These are phyloP conservation scores for Tephrocybe sp. DNA, from an alignment of 768 basidiomycete genomes.

Conservation along the genomic window DNA sequence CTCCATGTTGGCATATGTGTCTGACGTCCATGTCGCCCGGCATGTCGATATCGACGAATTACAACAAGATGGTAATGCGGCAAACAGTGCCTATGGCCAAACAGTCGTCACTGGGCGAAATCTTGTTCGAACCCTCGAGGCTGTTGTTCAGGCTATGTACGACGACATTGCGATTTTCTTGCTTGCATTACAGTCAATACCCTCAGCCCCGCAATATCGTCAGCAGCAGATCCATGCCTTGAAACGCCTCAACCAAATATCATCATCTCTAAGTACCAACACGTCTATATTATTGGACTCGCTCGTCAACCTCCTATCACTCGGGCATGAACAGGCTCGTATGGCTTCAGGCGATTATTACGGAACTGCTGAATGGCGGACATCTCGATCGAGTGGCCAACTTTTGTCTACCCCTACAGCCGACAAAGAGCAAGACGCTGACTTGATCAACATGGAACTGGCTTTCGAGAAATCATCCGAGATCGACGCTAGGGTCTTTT, in stretches of 20 bases:
- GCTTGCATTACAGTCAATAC: constrained; percentile 51
- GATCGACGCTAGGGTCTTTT: not conserved
- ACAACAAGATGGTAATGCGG: constrained; percentile 41
- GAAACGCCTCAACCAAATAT: constrained; percentile 48
- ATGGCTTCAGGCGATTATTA: constrained; percentile 67
- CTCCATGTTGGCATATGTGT: constrained; percentile 53
- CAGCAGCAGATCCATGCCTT: constrained; percentile 31
- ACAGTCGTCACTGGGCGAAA: constrained; percentile 66
- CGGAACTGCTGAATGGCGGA: constrained; percentile 73
- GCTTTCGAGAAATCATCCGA: constrained; percentile 26
- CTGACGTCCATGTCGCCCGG: constrained; percentile 74
- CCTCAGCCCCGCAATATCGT: constrained; percentile 24
- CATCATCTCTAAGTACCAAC: constrained; percentile 53
- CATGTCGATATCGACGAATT: constrained; percentile 85
- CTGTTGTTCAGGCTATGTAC: constrained; percentile 65
- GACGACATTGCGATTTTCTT: constrained; percentile 66
- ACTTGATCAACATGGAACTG: constrained; percentile 56
- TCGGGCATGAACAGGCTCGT: constrained; percentile 71
- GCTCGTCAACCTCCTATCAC: constrained; percentile 54
- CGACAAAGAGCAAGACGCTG: constrained; percentile 28
- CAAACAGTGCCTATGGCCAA: constrained; percentile 53
- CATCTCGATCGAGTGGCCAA: constrained; percentile 64
- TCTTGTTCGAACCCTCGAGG: constrained; percentile 68
- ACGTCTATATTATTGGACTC: constrained; percentile 53
- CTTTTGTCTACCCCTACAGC: constrained; percentile 29